Evolutionary conservation across 116 monocot genomes (phyloP), one percentile per base, ranked within the genome.

Genomic region (Papilionanthe hybrid): DNA sequence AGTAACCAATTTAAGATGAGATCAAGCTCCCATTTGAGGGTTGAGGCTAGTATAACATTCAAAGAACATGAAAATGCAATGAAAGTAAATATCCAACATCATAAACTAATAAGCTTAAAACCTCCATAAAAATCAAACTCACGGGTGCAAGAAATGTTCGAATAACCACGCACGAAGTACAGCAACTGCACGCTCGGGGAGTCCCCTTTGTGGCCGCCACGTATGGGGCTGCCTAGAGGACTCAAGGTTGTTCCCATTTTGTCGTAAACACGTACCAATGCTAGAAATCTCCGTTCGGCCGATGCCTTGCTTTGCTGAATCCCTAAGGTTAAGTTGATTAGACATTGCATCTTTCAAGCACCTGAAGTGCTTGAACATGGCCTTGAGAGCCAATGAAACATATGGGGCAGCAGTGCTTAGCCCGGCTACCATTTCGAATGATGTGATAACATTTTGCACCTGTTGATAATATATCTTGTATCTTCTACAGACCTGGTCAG

Each of bases 81-180:
- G 37, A 37, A 37, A 37, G 37, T 37, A 37, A 37, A 37, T 37
- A 37, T 37, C 13, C 56, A 56, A 56, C 72, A 72, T 2, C 41
- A 60, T 60, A 60, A 60, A 1, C 60, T 60, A 6, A 60, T 60
- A 60, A 60, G 7, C 60, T 7, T 8, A 60, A 60, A 60, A 0
- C 7, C 20, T 60, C 58, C 37, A 1, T 7, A 27, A 90, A 41
- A 30, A 55, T 41, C n/a, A 22, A 22, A 91, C 96, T 93, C 86
- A 96, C 96, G 96, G 96, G 72, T 96, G 96, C 69, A 96, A 82
- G 76, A 96, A 96, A 72, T 96, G 96, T 42, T 96, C 96, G 42
- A 93, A 96, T 0, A 96, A 80, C 96, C 96, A 96, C 10, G 90
- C 88, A 53, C 91, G 93, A 65, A 96, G 93, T 3, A 96, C 93